Base-by-base conservation (phyloP, 1,139 yeast species). In the Candida tunisiensis region DNA sequence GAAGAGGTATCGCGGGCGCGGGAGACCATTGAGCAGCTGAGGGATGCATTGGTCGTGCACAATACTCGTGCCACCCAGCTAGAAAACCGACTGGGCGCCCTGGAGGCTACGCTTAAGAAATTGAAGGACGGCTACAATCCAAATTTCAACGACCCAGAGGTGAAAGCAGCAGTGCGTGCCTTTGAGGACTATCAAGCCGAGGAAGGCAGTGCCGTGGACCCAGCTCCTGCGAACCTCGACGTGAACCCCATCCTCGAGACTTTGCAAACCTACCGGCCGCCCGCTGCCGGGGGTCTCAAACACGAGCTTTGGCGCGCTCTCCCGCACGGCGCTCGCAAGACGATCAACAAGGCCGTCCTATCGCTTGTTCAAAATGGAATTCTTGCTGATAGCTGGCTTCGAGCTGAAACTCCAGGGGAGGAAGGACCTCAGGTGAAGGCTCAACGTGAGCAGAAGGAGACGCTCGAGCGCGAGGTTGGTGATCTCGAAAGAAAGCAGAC, bases 71-170 rank as follows among this genome's bases (percentile, higher is more conserved):
- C 35, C 20, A 22, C 15, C 3, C 28, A 21, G 11, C 26, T 36
- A 19, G 28, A 25, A 19, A 28, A 37, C 12, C 47, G 40, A 15
- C 40, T 50, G 26, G 27, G 32, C 2, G 37, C 42, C 3, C 45
- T 73, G 29, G 74, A 69, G 37, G 29, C 33, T 1, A 53, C 69
- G 14, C 48, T 78, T 26, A 46, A 48, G 5, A 48, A 51, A 6
- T 52, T 78, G 53, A 54, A 65, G 15, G 46, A 56, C 3, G 67
- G 72, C 30, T 80, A 80, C 46, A 82, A 85, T 44, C 94, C 92
- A 20, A 83, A 83, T 47, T 82, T 79, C 55, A 85, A 83, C 45
- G 95, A 85, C 49, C 69, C 72, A 4, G 92, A 85, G 1, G 95
- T 85, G 12, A 80, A 80, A 44, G 64, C 58, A 8, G 74, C 92